Conservation (phyloP, 805 yeast species). For the Ogataea pignaliae region DNA sequence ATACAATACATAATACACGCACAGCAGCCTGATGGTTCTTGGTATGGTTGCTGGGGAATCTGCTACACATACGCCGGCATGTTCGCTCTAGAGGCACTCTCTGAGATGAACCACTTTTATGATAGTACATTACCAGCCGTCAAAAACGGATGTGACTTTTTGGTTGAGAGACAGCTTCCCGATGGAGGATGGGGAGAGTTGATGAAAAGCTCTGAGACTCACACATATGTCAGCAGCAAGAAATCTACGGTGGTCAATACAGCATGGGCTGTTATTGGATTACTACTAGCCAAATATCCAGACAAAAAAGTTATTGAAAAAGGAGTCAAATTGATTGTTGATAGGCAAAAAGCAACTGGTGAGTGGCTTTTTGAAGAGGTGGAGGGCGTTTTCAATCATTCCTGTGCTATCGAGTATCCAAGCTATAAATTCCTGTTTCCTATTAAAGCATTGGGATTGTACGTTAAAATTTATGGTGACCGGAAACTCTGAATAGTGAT, state of each 20-base stretch:
- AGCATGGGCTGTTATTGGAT: constrained; percentile 85
- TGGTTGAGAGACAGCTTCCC: constrained; percentile 63
- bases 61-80: constrained; percentile 94
- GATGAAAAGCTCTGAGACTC: constrained; percentile 84
- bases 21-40: constrained; percentile 81
- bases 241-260: constrained; percentile 80
- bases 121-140: constrained; percentile 53
- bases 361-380: constrained; percentile 81
- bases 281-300: constrained; percentile 79
- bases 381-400: constrained; percentile 96
- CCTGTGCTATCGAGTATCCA: constrained; percentile 90
- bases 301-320: constrained; percentile 51
- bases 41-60: constrained; percentile 99
- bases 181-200: constrained; percentile 99
- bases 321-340: constrained; percentile 62
- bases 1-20: constrained; percentile 61
- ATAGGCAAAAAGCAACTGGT: constrained; percentile 68
- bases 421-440: constrained; percentile 86
- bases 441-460: constrained; percentile 88
- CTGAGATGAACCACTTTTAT: constrained; percentile 63
- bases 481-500: constrained; percentile 3
- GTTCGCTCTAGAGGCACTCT: constrained; percentile 94
- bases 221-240: constrained; percentile 58
- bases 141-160: constrained; percentile 76
- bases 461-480: constrained; percentile 23